These are phyloP conservation scores for Withania somnifera DNA, from an alignment of 305 asterid genomes.

Conservation along the genomic window DNA sequence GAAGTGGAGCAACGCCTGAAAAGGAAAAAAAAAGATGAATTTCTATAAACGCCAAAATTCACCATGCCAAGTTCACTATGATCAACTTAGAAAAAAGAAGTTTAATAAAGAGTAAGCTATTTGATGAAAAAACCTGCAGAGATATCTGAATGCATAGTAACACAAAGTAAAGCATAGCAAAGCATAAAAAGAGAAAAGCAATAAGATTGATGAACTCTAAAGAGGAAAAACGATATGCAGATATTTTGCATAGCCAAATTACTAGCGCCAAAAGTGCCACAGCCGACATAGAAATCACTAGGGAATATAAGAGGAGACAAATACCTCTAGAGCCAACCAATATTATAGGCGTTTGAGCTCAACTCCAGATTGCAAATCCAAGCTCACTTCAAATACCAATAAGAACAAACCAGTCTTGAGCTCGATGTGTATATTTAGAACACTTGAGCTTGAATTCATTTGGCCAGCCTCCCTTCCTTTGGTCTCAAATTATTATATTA, in stretches of 20 bases:
- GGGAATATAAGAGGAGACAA: neutral
- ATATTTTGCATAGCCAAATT: neutral
- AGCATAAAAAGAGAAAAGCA: neutral
- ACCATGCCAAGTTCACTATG: neutral
- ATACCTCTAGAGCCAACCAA: neutral
- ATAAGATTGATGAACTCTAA: neutral
- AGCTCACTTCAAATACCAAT: neutral
- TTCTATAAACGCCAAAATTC: neutral
- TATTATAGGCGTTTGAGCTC: neutral
- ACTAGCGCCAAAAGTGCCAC: neutral
- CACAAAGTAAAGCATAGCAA: neutral
- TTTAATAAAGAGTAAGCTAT: neutral
- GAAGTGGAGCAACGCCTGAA: conserved; percentile 20
- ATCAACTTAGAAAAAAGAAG: neutral
- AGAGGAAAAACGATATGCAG: neutral
- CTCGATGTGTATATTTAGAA: neutral
- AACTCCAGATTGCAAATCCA: neutral
- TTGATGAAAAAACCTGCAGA: neutral
- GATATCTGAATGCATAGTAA: neutral
- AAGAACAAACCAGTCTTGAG: neutral
- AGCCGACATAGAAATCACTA: neutral
- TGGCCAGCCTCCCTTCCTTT: neutral
- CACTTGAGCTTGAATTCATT: neutral
- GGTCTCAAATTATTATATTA: neutral
- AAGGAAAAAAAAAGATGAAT: neutral